Base-by-base conservation (phyloP, 805 yeast species). In the Priceomyces fermenticarens region DNA sequence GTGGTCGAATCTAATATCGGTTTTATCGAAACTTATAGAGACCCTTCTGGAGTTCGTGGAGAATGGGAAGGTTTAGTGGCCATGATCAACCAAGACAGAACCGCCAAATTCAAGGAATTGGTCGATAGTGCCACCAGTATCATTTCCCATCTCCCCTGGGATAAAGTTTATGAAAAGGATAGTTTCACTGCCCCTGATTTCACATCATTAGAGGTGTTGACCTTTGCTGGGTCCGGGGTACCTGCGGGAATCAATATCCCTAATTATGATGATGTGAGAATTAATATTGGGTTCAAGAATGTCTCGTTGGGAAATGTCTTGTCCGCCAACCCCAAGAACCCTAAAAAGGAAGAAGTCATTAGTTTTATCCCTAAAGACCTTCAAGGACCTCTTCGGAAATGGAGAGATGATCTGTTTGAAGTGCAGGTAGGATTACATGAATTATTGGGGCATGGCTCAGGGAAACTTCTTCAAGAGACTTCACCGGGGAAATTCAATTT, bases 191-290 rank as follows among this genome's bases (percentile, higher is more conserved):
- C 96, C 17, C 97, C 97, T 14, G 97, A 88, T 63, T 88, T 88
- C 65, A 87, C 96, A 3, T 86, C 95, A 1, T 72, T 88, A 52
- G 97, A 88, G 63, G 96, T 88, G 3, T 70, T 88, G 55, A 85
- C 96, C 1, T 88, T 88, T 70, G 87, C 95, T 0, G 91, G 95
- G 3, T 80, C 89, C 29, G 96, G 96, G 35, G 80, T 86, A 39
- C 97, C 97, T 11, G 95, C 95, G 0, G 97, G 97, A 40, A 88
- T 88, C 60, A 88, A 88, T 57, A 85, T 88, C 48, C 97, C 97
- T 45, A 88, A 88, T 64, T 88, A 88, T 62, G 96, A 88, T 60
- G 95, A 87, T 56, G 89, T 88, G 41, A 75, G 96, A 55, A 72
- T 87, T 57, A 85, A 81, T 43, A 64, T 81, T 54, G 97, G 97